phyloP scores from a whole-genome alignment of 148 eudicot species.

The Rhododendron vialii region DNA sequence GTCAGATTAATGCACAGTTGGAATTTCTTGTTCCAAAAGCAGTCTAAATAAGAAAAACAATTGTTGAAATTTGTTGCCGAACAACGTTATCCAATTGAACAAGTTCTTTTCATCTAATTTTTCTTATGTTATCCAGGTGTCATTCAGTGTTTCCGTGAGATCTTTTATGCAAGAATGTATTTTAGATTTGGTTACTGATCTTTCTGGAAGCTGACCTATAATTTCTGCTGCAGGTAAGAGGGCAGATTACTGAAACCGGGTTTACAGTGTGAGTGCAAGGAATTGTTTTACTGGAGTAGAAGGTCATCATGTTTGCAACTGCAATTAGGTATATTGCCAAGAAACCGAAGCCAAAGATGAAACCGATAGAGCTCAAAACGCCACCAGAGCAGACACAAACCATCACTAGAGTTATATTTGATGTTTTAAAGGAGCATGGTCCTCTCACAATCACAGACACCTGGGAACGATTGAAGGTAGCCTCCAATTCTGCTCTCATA shows the following conservation, averaged over 20 bases:
- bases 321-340: conserved; percentile 48
- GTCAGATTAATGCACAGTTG: not conserved
- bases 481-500: not conserved
- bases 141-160: not conserved
- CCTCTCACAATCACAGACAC: conserved; percentile 79
- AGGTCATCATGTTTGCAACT: conserved; percentile 45
- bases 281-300: too few species aligned
- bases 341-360: conserved; percentile 87
- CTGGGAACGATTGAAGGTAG: conserved; percentile 78
- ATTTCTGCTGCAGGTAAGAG: not conserved
- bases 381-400: conserved; percentile 89
- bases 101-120: not conserved
- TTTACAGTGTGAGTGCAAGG: not conserved
- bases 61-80: not conserved
- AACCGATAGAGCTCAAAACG: conserved; percentile 55
- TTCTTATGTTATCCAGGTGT: not conserved
- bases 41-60: not conserved
- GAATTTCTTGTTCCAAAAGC: not conserved
- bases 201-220: not conserved
- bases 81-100: not conserved
- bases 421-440: conserved; percentile 81
- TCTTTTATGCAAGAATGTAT: not conserved
- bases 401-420: conserved; percentile 68
- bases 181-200: not conserved
- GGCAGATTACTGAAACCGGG: not conserved